Conservation (phyloP, 2,329 filamentous ascomycete genomes). For the Aureobasidium subglaciale region DNA sequence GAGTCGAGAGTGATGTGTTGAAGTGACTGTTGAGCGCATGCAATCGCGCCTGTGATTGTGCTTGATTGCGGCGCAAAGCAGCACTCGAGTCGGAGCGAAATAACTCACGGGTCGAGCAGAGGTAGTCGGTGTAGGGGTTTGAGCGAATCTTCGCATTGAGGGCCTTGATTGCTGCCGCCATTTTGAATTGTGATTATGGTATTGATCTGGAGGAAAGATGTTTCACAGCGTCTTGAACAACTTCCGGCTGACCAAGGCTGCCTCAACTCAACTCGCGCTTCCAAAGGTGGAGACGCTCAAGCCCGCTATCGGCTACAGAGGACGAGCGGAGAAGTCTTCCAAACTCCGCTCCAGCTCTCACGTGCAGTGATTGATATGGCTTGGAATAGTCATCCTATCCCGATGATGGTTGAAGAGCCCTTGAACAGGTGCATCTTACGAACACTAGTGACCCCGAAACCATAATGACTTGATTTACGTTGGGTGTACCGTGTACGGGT, state of each 20-base stretch:
- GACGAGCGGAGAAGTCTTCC: conserved; percentile 2
- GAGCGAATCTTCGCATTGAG: conserved; percentile 47
- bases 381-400: neutral
- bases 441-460: too few species aligned
- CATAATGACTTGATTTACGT: too few species aligned
- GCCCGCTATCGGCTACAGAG: conserved; percentile 8
- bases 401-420: neutral
- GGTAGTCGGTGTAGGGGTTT: conserved; percentile 44
- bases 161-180: conserved; percentile 48
- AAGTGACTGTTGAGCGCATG: neutral
- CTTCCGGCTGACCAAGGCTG: neutral
- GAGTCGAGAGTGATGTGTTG: neutral
- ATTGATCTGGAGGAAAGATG: conserved; percentile 1
- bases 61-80: neutral
- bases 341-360: neutral
- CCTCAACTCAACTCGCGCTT: too few species aligned
- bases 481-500: too few species aligned
- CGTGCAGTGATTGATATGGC: neutral
- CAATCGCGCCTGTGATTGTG: neutral
- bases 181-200: conserved; percentile 23
- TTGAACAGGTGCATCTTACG: neutral
- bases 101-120: conserved; percentile 48
- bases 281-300: conserved; percentile 1
- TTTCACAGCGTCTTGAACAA: conserved; percentile 11
- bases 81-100: neutral